These are phyloP conservation scores for Monosporascus sp. DNA, from an alignment of 2,329 filamentous ascomycete genomes.

Conservation along the genomic window DNA sequence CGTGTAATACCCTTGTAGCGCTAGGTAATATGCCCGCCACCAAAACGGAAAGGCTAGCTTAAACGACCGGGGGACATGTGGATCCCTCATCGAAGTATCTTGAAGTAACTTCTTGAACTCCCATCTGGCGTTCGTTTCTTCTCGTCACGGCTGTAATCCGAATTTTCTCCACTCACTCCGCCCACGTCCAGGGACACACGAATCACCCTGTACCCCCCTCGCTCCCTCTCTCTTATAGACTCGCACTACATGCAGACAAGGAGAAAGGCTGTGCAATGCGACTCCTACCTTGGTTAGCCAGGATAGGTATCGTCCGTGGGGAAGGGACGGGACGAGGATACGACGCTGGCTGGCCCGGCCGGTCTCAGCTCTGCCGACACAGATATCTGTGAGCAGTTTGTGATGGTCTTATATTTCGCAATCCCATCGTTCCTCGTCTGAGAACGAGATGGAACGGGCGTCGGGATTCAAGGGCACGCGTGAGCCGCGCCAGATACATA, in stretches of 20 bases:
- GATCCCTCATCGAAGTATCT: neutral
- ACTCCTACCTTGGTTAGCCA: neutral
- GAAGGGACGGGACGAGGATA: neutral
- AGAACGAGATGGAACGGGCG: neutral
- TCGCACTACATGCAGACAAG: neutral
- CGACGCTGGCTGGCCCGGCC: neutral
- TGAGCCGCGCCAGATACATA: neutral
- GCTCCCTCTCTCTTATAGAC: neutral
- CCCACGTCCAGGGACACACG: neutral
- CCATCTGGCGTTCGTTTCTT: neutral
- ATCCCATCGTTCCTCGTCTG: too few relatives aligned
- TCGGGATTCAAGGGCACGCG: neutral
- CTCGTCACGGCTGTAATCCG: neutral
- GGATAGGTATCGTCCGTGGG: neutral
- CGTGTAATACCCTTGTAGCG: neutral
- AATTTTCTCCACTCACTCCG: neutral
- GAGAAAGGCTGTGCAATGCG: neutral
- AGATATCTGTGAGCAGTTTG: too few relatives aligned
- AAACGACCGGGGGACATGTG: neutral
- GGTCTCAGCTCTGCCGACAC: too few relatives aligned
- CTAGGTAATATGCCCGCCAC: neutral
- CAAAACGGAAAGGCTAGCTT: neutral
- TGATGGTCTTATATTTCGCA: neutral
- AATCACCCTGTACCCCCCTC: neutral
- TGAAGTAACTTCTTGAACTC: neutral